A percentile compares a stretch with the other conserved stretches of the same genome.
phyloP scores from a whole-genome alignment of 1,284 basidiomycete genomes.

The Ganoderma leucocontextum region DNA sequence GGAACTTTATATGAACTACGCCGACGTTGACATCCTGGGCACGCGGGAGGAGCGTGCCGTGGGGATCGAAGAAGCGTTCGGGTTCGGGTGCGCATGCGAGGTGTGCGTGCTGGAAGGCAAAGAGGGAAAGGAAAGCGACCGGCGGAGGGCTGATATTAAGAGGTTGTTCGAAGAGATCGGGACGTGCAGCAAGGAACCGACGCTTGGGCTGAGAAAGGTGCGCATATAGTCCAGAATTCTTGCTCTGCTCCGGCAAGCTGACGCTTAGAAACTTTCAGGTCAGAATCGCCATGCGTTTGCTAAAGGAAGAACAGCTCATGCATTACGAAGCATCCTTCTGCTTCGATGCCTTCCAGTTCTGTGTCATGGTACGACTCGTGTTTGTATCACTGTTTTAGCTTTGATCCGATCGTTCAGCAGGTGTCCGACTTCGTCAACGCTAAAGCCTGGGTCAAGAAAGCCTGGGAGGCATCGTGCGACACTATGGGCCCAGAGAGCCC shows the following conservation, averaged over 20 bases:
- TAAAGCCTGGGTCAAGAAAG: slow-evolving; percentile 36
- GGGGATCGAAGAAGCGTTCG: slow-evolving; percentile 56
- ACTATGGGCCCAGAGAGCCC: slow-evolving; percentile 34
- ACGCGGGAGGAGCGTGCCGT: slow-evolving; percentile 46
- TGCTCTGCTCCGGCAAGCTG: not conserved
- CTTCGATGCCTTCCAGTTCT: slow-evolving; percentile 40
- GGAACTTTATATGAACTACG: slow-evolving; percentile 67
- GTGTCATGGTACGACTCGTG: slow-evolving; percentile 26
- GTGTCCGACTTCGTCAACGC: slow-evolving; percentile 37
- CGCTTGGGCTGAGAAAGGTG: slow-evolving; percentile 35
- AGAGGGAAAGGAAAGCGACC: slow-evolving; percentile 33
- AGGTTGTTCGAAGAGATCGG: slow-evolving; percentile 36
- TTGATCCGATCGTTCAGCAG: slow-evolving; percentile 9
- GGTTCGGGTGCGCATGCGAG: slow-evolving; percentile 60
- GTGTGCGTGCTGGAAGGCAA: slow-evolving; percentile 43
- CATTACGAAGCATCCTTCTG: slow-evolving; percentile 36
- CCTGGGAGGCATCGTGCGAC: slow-evolving; percentile 35
- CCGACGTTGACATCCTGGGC: slow-evolving; percentile 49
- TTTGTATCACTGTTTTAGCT: not conserved
- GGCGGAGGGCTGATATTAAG: slow-evolving; percentile 29
- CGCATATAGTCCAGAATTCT: not conserved
- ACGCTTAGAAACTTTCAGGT: slow-evolving; percentile 20
- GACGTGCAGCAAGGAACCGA: slow-evolving; percentile 35
- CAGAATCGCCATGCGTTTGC: slow-evolving; percentile 32
- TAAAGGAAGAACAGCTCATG: slow-evolving; percentile 35